phyloP scores from a whole-genome alignment of 495 filamentous ascomycete species.

The Penicillium robsamsonii region DNA sequence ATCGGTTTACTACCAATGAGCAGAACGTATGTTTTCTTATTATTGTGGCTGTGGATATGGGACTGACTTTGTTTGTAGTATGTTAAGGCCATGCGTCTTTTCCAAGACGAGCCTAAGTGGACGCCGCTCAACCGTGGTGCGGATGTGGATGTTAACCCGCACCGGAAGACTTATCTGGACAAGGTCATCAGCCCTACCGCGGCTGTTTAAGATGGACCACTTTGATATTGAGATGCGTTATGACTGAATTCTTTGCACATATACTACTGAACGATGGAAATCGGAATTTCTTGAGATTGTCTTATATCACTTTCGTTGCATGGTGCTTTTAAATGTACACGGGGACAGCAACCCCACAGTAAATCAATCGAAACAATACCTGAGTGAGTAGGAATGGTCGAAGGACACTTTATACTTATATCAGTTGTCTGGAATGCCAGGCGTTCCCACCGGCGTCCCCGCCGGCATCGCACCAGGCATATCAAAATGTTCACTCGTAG shows the following conservation, averaged over 20 bases:
- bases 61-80: slow-evolving; percentile 57
- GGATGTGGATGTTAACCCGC: slow-evolving; percentile 75
- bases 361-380: not conserved
- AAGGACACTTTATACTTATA: not conserved
- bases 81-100: slow-evolving; percentile 92
- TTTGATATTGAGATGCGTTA: slow-evolving; percentile 18
- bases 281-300: not conserved
- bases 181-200: slow-evolving; percentile 26
- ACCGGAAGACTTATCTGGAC: slow-evolving; percentile 72
- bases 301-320: not conserved
- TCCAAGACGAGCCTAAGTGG: slow-evolving; percentile 99
- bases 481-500: slow-evolving; percentile 33
- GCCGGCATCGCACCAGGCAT: slow-evolving; percentile 38
- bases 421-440: slow-evolving; percentile 2
- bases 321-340: not conserved
- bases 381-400: not conserved
- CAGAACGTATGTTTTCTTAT: slow-evolving; percentile 66
- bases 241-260: slow-evolving; percentile 18
- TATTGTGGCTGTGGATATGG: not conserved
- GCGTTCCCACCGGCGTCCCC: slow-evolving; percentile 12
- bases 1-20: slow-evolving; percentile 92
- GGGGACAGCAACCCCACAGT: not conserved
- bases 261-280: slow-evolving; percentile 3
- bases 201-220: slow-evolving; percentile 23
- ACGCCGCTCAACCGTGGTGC: slow-evolving; percentile 81